phyloP scores from a whole-genome alignment of 352 stramenopile species.

The Aphanomyces cochlioides region DNA sequence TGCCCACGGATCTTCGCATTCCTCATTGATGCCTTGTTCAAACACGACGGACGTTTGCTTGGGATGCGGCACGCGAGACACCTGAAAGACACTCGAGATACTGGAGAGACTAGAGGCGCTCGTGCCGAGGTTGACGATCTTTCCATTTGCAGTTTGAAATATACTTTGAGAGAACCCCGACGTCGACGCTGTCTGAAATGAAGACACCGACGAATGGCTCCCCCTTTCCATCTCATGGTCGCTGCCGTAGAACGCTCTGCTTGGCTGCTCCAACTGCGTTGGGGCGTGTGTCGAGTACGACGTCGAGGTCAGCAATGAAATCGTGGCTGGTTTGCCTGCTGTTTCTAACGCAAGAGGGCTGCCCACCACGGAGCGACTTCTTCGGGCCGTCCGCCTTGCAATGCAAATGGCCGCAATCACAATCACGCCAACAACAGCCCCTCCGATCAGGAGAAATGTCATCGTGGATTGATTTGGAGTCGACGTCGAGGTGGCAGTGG shows the following conservation, averaged over 20 bases:
- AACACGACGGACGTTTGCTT: conserved; percentile 9
- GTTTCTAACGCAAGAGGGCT: background rate
- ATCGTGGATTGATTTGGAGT: no score
- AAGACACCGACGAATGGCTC: conserved; percentile 6
- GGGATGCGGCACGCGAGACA: background rate
- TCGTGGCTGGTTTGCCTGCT: background rate
- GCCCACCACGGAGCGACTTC: no score
- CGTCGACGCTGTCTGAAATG: conserved; percentile 23
- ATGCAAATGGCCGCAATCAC: no score
- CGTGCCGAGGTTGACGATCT: no score
- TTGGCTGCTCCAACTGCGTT: background rate
- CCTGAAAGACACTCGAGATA: conserved; percentile 24
- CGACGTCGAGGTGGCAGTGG: no score
- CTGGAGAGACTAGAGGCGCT: conserved; percentile 7
- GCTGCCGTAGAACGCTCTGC: conserved; percentile 9
- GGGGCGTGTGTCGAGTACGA: background rate
- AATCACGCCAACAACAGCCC: no score
- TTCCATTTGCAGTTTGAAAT: no score
- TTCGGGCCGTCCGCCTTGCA: no score
- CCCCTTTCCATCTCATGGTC: background rate
- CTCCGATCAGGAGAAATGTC: no score
- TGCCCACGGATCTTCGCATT: conserved; percentile 16
- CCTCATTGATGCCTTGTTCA: background rate
- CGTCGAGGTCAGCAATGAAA: background rate
- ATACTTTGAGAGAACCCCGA: conserved; percentile 17